These are phyloP conservation scores for Zygnema circumcarinatum DNA, from an alignment of 139 green algal species.

Conservation along the genomic window DNA sequence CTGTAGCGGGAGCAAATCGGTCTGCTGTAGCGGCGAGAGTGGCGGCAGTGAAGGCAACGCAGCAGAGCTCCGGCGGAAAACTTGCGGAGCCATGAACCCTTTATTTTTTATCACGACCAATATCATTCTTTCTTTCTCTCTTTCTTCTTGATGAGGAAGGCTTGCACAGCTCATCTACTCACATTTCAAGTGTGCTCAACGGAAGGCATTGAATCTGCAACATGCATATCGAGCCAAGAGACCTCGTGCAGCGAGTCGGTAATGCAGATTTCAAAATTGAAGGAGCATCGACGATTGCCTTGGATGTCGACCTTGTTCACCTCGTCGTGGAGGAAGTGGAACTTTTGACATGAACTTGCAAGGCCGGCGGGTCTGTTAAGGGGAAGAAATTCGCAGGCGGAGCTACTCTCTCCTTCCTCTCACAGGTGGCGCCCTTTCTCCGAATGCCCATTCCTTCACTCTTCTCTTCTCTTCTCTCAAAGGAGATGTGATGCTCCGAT, in stretches of 20 bases:
- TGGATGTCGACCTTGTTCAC: not conserved
- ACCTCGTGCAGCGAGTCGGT: too few species aligned
- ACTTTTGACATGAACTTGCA: too few species aligned
- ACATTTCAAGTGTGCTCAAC: not conserved
- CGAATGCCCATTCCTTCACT: not conserved
- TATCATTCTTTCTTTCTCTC: not conserved
- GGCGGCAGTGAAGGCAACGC: slow-evolving; percentile 19
- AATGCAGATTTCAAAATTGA: too few species aligned
- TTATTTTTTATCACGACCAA: not conserved
- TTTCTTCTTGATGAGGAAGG: not conserved
- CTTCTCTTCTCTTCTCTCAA: slow-evolving; percentile 6
- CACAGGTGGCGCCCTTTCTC: not conserved
- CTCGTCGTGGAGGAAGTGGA: too few species aligned
- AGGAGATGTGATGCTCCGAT: not conserved
- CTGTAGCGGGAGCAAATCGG: slow-evolving; percentile 46
- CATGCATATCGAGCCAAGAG: too few species aligned
- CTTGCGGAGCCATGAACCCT: not conserved
- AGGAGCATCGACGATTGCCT: not conserved
- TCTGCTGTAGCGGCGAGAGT: slow-evolving; percentile 44
- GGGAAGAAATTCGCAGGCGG: too few species aligned
- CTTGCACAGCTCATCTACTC: not conserved
- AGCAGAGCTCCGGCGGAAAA: not conserved
- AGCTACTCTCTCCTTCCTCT: not conserved
- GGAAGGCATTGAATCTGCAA: too few species aligned
- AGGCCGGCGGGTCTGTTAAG: too few species aligned